A percentile compares a stretch with the other conserved stretches of the same genome.
These are phyloP conservation scores for Colletotrichum sp. DNA, from an alignment of 2,329 filamentous ascomycete genomes.

Conservation along the genomic window DNA sequence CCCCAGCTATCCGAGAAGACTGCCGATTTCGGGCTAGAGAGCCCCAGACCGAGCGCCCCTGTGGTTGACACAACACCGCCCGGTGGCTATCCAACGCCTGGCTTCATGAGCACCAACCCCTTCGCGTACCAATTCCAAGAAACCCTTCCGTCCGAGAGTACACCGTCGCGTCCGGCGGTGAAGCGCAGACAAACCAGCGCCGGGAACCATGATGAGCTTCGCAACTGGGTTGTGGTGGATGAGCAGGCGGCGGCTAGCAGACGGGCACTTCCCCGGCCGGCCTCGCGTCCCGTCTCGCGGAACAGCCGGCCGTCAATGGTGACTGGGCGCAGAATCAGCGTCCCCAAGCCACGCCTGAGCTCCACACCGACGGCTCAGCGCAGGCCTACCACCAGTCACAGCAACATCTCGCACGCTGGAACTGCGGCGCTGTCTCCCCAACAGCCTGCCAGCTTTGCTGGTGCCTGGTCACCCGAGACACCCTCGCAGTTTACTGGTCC, in stretches of 20 bases:
- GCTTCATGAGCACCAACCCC: conserved; percentile 26
- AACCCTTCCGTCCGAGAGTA: conserved; percentile 40
- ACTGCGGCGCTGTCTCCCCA: conserved; percentile 37
- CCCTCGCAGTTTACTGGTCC: conserved; percentile 35
- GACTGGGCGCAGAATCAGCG: conserved; percentile 50
- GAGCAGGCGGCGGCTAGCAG: conserved; percentile 29
- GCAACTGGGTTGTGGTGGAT: conserved; percentile 75
- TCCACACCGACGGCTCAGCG: conserved; percentile 35
- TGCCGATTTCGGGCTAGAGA: neutral
- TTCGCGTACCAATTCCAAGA: conserved; percentile 25
- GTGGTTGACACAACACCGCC: conserved; percentile 18
- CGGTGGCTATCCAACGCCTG: conserved; percentile 30
- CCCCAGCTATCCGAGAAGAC: neutral
- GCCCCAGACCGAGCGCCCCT: neutral
- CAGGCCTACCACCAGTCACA: conserved; percentile 30
- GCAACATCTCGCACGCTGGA: conserved; percentile 29
- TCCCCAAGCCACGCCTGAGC: conserved; percentile 42
- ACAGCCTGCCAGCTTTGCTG: conserved; percentile 50
- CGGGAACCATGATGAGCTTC: conserved; percentile 57
- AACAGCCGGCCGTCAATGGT: conserved; percentile 32
- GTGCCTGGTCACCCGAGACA: conserved; percentile 45
- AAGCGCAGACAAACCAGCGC: conserved; percentile 61
- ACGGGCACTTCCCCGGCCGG: conserved; percentile 4
- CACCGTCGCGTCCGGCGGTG: conserved; percentile 49
- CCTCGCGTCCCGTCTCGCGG: conserved; percentile 20